A percentile compares a stretch with the other conserved stretches of the same genome.
Evolutionary conservation across 108 stramenopile species (phyloP).

Genomic region (Stephanodiscus triporus): DNA sequence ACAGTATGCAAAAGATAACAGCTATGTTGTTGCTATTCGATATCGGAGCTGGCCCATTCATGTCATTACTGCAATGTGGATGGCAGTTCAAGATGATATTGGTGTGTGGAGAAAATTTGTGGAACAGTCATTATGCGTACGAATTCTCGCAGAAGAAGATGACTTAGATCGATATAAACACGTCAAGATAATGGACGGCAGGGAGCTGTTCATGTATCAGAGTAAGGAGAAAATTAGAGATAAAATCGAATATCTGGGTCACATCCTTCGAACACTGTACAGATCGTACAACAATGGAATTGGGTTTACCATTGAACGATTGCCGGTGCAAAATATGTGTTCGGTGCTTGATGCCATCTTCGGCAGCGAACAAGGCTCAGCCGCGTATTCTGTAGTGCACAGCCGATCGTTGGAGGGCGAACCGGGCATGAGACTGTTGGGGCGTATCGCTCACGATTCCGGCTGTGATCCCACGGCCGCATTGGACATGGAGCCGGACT

Average conservation of each 20-base stretch:
- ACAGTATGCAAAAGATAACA: neutral
- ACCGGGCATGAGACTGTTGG: conserved; percentile 13
- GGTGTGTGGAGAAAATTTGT: neutral
- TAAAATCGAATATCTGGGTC: conserved; percentile 29
- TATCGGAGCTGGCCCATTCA: neutral
- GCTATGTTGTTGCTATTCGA: neutral
- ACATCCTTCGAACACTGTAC: conserved; percentile 37
- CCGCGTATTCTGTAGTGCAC: conserved; percentile 34
- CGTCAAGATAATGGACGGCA: conserved; percentile 15
- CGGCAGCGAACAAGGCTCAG: conserved; percentile 16
- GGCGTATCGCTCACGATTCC: neutral
- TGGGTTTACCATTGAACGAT: conserved; percentile 5
- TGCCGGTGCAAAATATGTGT: conserved; percentile 23
- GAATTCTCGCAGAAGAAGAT: conserved; percentile 5
- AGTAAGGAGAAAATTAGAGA: neutral
- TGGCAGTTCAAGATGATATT: neutral
- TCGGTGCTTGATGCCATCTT: conserved; percentile 37
- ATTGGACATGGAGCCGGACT: conserved; percentile 34
- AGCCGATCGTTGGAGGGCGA: conserved; percentile 27
- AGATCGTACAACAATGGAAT: conserved; percentile 36
- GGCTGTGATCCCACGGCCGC: conserved; percentile 6
- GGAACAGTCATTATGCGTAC: conserved; percentile 18
- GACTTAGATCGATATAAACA: conserved; percentile 16
- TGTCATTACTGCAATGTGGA: neutral
- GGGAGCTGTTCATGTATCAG: conserved; percentile 37